Base-by-base conservation (phyloP, 1,284 basidiomycete genomes). In the Cryptococcus jaspeensis region DNA sequence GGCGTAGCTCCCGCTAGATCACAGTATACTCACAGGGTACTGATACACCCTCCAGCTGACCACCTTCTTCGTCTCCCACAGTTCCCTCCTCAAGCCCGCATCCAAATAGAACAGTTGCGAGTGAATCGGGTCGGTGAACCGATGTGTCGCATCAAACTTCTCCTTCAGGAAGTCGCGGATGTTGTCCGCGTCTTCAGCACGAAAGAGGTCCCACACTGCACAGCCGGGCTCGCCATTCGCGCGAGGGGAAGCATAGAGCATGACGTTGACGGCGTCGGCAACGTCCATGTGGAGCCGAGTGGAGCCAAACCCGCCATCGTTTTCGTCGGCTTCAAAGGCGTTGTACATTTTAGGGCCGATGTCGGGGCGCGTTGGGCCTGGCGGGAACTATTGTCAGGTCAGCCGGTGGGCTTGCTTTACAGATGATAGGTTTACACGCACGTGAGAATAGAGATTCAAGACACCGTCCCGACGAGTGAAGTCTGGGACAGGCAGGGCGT, bases 221-320 rank as follows among this genome's bases (percentile, higher is more conserved):
- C 84, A 87, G 1, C 93, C 93, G 1, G 84, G 83, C 13, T 80
- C 87, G 18, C 22, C 36, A 13, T 20, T 46, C 28, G 39, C 16
- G 38, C 82, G 82, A 1, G 75, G 67, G 6, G 85, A 81, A 8
- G 90, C 84, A 72, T 86, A 86, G 9, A 90, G 83, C 89, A 97
- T 92, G 65, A 96, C 84, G 74, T 97, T 97, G 60, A 96, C 80
- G 1, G 92, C 92, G 69, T 97, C 93, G 0, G 93, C 92, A 83
- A 95, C 92, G 76, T 97, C 93, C 91, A 95, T 94, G 72, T 97
- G 93, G 52, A 97, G 75, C 47, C 91, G 81, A 3, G 94, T 97
- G 3, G 59, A 60, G n/a, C 61, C 61, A 45, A 63, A 63, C 18
- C 61, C 61, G 28, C 61, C 61, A 0, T 46, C 48, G 2, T 46